phyloP scores from a whole-genome alignment of 257 asterid genomes.

The Euphrasia confusa region DNA sequence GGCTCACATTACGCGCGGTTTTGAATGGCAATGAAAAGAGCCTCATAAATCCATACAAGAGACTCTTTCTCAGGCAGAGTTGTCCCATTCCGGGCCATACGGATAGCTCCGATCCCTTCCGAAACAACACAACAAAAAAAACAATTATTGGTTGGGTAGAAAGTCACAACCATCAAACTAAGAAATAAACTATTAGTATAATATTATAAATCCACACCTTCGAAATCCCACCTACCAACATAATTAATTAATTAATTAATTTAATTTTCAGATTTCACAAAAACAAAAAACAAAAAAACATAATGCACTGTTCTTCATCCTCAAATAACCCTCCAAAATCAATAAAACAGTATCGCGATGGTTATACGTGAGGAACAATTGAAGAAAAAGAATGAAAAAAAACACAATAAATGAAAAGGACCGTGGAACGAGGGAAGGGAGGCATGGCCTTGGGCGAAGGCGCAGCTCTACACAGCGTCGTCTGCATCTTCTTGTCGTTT shows the following conservation, averaged over 20 bases:
- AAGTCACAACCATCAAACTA: background rate
- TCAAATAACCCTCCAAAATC: background rate
- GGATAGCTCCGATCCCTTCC: slow-evolving; percentile 66
- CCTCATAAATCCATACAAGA: slow-evolving; percentile 69
- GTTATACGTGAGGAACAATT: slow-evolving; percentile 3
- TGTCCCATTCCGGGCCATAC: slow-evolving; percentile 92
- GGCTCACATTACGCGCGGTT: slow-evolving; percentile 66
- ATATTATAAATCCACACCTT: background rate
- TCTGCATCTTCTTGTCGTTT: slow-evolving; percentile 34
- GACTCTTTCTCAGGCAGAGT: slow-evolving; percentile 74
- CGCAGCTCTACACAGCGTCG: slow-evolving; percentile 35
- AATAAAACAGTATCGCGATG: background rate
- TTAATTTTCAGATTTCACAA: background rate
- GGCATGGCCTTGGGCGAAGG: slow-evolving; percentile 39
- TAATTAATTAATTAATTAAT: background rate
- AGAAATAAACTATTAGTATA: background rate
- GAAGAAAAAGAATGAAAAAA: background rate
- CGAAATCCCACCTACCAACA: background rate
- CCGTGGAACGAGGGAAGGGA: slow-evolving; percentile 48
- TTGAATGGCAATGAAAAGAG: slow-evolving; percentile 78
- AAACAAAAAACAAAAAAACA: background rate
- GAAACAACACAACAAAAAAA: slow-evolving; percentile 23
- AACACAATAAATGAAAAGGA: slow-evolving; percentile 9
- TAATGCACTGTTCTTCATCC: background rate
- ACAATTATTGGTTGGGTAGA: background rate